Evolutionary conservation across 1,139 yeast species (phyloP), one percentile per base, ranked within the genome.

Genomic region (Blastobotrys petasosporus): DNA sequence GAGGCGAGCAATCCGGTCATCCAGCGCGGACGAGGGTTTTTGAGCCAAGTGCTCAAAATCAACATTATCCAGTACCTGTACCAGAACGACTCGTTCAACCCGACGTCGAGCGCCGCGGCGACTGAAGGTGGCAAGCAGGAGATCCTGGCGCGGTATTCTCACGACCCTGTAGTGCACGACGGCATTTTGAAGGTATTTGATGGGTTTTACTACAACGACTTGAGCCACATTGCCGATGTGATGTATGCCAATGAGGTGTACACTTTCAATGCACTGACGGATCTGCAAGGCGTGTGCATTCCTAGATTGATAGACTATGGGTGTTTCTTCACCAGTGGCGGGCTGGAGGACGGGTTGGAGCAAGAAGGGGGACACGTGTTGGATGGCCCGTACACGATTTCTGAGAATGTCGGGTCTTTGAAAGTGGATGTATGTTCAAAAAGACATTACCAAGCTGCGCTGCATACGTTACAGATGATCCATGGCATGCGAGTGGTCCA

Each of bases 171-270:
- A 1, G 39, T 41, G 4, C 45, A 41, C 23, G 45, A 41, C 36
- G 45, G 43, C 13, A 44, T 44, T 13, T 15, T 44, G 15, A 44
- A 44, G 36, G 46, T 44, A 32, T 44, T 39, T 36, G 46, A 44
- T 17, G 37, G 46, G 31, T 29, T 16, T 25, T 44, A 29, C 28
- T 44, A 44, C 37, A 44, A 33, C 25, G 39, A 44, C 25, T 29
- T 29, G 33, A 39, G 36, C 17, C 46, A 44, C 36, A 32, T 44
- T 8, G 42, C 43, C 9, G 46, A 44, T 23, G 40, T 44, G 23
- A 39, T 44, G 43, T 44, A 44, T 25, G 33, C 40, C 42, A 44
- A 44, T 29, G 46, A 44, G 37, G 46, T 44, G 17, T 39, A 39
- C 23, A 33, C 46, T 3, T 44, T 44, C 29, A 44, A 31, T 17